Base-by-base conservation (phyloP, 306 rosid species). In the Corylus americana region DNA sequence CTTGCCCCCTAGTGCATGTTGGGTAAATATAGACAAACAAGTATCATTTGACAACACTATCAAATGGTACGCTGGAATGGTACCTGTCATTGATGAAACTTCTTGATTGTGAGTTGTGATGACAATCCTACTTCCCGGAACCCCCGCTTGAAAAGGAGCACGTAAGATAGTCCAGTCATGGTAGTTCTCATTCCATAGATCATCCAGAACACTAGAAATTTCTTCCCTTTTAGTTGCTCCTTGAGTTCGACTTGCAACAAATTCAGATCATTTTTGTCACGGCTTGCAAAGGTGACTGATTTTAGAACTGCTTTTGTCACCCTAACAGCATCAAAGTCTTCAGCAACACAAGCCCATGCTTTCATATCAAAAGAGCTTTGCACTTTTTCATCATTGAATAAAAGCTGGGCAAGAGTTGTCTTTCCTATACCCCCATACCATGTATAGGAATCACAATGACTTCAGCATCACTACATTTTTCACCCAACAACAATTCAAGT, bases 31-130 rank as follows among this genome's bases (percentile, higher is more conserved):
- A 10, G 62, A 4, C 70, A 74, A 78, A 25, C 71, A 70, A 18
- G 49, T 27, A 42, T 78, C 61, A 5, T 70, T 47, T 2, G 70
- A 55, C 16, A 78, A 29, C 18, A 11, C 2, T 0, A 55, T n/a
- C 63, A 78, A 57, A 1, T 17, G 1, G 20, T 44, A 75, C 18
- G 76, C 25, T 11, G 55, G 42, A 22, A 12, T 2, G 1, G 76
- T 45, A 12, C 81, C 50, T 22, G 20, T 70, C 7, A 17, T 55
- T 59, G 39, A 18, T 44, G 81, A 68, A 57, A 70, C 76, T 18
- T 20, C 49, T 1, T 3, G 14, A 18, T 55, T 44, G 17, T 39
- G 76, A 70, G 76, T 57, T 5, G 76, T 78, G 49, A 70, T 12
- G 9, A 78, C 0, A 78, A 78, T 47, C n/a, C 20, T 55, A 55